A percentile compares a stretch with the other conserved stretches of the same genome.
phyloP scores from a whole-genome alignment of 768 basidiomycete species.

The Chalciporus pseudorubinellus region DNA sequence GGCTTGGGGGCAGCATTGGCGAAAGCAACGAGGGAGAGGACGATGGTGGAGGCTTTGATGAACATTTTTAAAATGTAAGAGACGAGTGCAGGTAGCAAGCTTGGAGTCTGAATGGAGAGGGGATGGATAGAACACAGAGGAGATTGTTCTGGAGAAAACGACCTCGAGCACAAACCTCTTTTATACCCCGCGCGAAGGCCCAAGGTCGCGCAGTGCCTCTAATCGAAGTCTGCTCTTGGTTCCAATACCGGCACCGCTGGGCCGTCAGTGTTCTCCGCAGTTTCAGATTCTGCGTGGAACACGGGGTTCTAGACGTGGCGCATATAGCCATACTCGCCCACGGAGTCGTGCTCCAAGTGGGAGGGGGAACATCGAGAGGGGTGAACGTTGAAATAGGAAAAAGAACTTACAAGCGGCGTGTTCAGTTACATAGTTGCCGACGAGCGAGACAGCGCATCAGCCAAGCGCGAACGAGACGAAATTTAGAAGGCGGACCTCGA shows the following conservation, averaged over 20 bases:
- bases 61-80: constrained; percentile 11
- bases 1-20: constrained; percentile 2
- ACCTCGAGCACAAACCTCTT: not conserved
- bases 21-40: constrained; percentile 12
- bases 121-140: not conserved
- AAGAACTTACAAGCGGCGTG: not conserved
- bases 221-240: not conserved
- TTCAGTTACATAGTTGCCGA: not conserved
- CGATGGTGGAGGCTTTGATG: constrained; percentile 4
- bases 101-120: not conserved
- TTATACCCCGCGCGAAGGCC: not conserved
- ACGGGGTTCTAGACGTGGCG: not conserved
- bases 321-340: not conserved
- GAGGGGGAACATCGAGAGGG: not conserved
- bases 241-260: not conserved
- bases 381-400: not conserved
- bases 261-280: not conserved
- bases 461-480: constrained; percentile 4
- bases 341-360: too few relatives aligned
- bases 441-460: constrained; percentile 5
- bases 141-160: not conserved
- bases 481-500: not conserved
- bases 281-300: not conserved
- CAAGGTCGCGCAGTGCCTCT: not conserved
- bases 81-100: not conserved